Evolutionary conservation across 2,329 filamentous ascomycete species (phyloP).

Genomic region (Fusarium graminum): DNA sequence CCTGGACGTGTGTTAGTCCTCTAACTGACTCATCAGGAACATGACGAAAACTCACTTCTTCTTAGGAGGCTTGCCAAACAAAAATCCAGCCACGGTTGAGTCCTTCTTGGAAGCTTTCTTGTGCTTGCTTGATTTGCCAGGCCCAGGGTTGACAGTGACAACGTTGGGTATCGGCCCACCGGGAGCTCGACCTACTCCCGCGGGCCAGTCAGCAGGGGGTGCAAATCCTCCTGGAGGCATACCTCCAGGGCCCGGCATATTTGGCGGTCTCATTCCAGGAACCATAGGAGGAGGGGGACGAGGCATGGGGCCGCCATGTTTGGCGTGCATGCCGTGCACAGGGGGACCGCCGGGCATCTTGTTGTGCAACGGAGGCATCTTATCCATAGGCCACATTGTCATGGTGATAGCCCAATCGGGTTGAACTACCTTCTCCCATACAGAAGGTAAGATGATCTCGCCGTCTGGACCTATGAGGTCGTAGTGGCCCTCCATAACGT

Average conservation of each 20-base stretch:
- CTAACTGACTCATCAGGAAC: neutral
- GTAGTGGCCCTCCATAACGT: constrained; percentile 83
- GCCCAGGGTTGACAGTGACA: constrained; percentile 40
- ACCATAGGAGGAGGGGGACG: constrained; percentile 17
- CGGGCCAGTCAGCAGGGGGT: constrained; percentile 44
- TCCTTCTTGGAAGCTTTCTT: constrained; percentile 43
- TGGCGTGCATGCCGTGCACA: constrained; percentile 26
- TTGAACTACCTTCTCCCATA: constrained; percentile 86
- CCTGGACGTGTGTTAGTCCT: constrained; percentile 27
- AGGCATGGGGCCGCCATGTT: constrained; percentile 32
- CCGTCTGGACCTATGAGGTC: constrained; percentile 83
- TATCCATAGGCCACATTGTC: constrained; percentile 71
- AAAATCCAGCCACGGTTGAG: constrained; percentile 44
- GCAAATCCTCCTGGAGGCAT: constrained; percentile 32
- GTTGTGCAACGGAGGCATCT: constrained; percentile 50
- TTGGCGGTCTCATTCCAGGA: constrained; percentile 30
- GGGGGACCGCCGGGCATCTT: constrained; percentile 39
- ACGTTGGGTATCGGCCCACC: constrained; percentile 36
- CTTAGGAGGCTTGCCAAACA: constrained; percentile 50
- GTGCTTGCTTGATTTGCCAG: constrained; percentile 40
- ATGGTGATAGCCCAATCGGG: constrained; percentile 72
- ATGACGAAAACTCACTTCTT: constrained; percentile 49
- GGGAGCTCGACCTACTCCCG: constrained; percentile 9
- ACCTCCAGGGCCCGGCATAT: constrained; percentile 14
- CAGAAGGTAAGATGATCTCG: constrained; percentile 81